Evolutionary conservation across 306 rosid genomes (phyloP), one percentile per base, ranked within the genome.

Genomic region (Castanea crenata): DNA sequence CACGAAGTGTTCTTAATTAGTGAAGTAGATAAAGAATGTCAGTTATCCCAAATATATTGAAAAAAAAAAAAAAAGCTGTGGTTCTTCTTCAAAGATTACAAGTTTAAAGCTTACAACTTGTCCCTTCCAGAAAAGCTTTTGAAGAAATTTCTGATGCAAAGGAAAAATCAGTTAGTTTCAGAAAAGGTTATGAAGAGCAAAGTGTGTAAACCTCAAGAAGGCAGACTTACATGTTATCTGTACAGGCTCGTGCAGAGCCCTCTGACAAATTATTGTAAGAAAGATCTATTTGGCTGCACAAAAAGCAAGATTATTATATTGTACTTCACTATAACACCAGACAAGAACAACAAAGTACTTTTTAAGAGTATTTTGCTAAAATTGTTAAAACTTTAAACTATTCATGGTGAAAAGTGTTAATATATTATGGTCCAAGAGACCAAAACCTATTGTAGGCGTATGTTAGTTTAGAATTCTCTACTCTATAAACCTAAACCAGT

Each of bases 231-330:
- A 80, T 27, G 19, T 19, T 23, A 5, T 67, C 75, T 20, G 16
- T 9, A 44, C 79, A 80, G 0, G 23, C 0, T 5, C 38, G 2
- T 34, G 61, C 18, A 18, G 55, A 10, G 29, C 4, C 69, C 41
- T 5, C 5, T 1, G 76, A 80, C 29, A 80, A 74, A 31, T 80
- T 80, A 27, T 80, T 80, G 68, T 74, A 80, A 21, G 84, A 80
- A 68, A 80, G 27, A 69, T 80, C 79, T 31, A 13, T 29, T 3
- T 0, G 13, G 29, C 84, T 80, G 80, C 38, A 64, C 14, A 64
- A 31, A 64, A 49, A 10, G 54, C 16, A 12, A 2, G 5, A 49
- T 49, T 49, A 49, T 12, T 49, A 12, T 49, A 49, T 49, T 2
- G 15, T 12, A 12, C 46, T 38, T 38, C 46, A 11, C 4, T 46